Base-by-base conservation (phyloP, 345 rosid genomes). In the Euclidium syriacum region DNA sequence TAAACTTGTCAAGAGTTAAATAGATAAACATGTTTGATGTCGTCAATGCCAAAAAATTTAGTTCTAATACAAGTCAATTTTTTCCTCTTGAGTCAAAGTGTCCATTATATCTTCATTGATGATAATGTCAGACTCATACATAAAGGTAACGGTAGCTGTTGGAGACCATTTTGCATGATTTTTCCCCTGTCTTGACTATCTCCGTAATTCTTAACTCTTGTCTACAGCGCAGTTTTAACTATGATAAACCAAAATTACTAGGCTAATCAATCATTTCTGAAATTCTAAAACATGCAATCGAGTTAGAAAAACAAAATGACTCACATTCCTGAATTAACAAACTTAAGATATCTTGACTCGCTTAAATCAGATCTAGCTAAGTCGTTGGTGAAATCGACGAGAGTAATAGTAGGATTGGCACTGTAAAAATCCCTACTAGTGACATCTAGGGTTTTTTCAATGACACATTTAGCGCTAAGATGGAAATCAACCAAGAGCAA, bases 141-240 rank as follows among this genome's bases (percentile, higher is more conserved):
- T 81, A 64, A 94, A 87, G 43, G 99, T 90, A 12, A 90, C 97
- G 24, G 99, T 90, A n/a, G 99, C 99, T 7, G 99, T 96, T 20
- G 99, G 99, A 25, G 97, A 90, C 97, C 97, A 90, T 70, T 94
- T 90, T 0, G 97, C 97, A 40, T 94, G 97, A 84, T 94, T 96
- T 76, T 90, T 94, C 32, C 91, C 99, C 97, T 78, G 90, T 90
- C 65, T 97, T 81, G 0, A 96, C 99, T 32, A 94, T 94, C 6
- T 95, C 97, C 69, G 92, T 81, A 54, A 94, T 83, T 72, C 80
- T 85, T 69, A 94, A 27, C 38, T 94, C 97, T 76, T 87, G 96
- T 54, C 97, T 96, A 5, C 87, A 75, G 17, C 95, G 81, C 57
- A 94, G 71, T 71, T 94, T 90, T 71, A n/a, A 94, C 97, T 32